Conservation (phyloP, 2,329 filamentous ascomycete species). For the Pseudogymnoascus sp. region DNA sequence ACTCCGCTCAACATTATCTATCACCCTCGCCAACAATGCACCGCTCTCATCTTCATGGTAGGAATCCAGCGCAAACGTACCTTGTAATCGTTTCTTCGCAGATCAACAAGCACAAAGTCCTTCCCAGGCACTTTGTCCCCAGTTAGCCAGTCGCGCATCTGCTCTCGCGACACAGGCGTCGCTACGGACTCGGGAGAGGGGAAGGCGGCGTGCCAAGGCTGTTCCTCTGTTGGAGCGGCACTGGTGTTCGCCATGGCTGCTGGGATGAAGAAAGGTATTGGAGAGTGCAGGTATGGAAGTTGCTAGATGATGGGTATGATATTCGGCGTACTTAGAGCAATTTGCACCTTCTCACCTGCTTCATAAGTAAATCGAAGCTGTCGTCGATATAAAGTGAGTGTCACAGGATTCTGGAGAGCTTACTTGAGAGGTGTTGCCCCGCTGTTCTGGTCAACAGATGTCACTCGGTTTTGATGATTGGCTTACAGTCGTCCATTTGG, state of each 20-base stretch:
- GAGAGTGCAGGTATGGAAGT: not conserved
- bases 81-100: conserved; percentile 30
- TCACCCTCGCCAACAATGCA: not conserved
- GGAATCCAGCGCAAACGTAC: conserved; percentile 17
- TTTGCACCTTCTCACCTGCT: not conserved
- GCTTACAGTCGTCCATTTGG: not conserved
- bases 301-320: not conserved
- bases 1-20: not conserved
- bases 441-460: not conserved
- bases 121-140: conserved; percentile 13
- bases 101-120: conserved; percentile 27
- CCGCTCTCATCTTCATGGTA: conserved; percentile 9
- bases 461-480: not conserved
- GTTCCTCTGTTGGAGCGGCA: not conserved
- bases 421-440: not conserved
- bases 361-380: not conserved
- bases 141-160: conserved; percentile 11
- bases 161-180: conserved; percentile 7
- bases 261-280: not conserved
- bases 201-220: conserved; percentile 15
- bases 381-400: not conserved
- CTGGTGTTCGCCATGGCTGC: not conserved
- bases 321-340: not conserved
- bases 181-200: conserved; percentile 9
- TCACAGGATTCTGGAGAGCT: not conserved